Conservation (phyloP, 306 rosid genomes). For the Hippophae tibetana region DNA sequence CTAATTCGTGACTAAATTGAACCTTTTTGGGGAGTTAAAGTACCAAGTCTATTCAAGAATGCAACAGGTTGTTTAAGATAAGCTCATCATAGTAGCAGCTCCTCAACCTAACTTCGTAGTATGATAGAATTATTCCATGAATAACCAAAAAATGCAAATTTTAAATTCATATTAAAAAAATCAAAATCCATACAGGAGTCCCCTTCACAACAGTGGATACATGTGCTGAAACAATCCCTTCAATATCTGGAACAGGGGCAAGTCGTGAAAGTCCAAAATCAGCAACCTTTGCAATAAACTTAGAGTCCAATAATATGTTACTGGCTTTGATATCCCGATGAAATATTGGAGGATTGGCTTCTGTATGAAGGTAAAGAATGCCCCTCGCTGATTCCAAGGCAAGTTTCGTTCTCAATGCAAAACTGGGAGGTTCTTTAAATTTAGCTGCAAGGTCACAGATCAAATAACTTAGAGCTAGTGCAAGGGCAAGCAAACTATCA, state of each 20-base stretch:
- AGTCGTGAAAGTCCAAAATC: slow-evolving; percentile 98
- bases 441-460: slow-evolving; percentile 34
- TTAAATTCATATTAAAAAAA: background rate
- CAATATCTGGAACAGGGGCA: slow-evolving; percentile 82
- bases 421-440: slow-evolving; percentile 50
- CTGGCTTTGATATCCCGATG: slow-evolving; percentile 95
- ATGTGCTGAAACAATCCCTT: slow-evolving; percentile 63
- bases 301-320: slow-evolving; percentile 81
- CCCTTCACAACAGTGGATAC: slow-evolving; percentile 96
- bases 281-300: slow-evolving; percentile 63
- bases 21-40: no score
- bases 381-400: slow-evolving; percentile 88
- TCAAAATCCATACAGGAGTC: slow-evolving; percentile 64
- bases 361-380: slow-evolving; percentile 75
- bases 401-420: slow-evolving; percentile 59
- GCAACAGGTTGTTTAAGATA: no score
- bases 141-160: background rate
- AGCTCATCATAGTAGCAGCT: no score
- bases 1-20: no score
- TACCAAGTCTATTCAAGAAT: no score
- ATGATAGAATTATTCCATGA: no score
- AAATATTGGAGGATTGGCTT: slow-evolving; percentile 97
- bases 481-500: slow-evolving; percentile 5
- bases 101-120: no score
- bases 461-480: background rate